These are phyloP conservation scores for Botrytis sinoallii DNA, from an alignment of 2,329 filamentous ascomycete genomes.

Conservation along the genomic window DNA sequence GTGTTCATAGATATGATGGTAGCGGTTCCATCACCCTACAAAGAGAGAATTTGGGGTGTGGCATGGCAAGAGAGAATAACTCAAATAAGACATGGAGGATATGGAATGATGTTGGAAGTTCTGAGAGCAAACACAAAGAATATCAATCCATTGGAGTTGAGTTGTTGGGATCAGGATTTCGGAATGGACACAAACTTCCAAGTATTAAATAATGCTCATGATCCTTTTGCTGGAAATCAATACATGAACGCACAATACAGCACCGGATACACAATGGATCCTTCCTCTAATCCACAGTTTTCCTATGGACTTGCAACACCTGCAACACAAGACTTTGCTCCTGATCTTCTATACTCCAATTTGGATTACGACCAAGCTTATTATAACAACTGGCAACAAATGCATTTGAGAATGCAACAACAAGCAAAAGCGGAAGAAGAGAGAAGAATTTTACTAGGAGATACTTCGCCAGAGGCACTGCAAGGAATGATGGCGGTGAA, in stretches of 20 bases:
- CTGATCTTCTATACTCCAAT: slow-evolving; percentile 7
- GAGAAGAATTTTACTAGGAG: slow-evolving; percentile 21
- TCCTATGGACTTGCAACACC: not conserved
- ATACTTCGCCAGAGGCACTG: slow-evolving; percentile 22
- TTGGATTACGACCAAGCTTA: not conserved
- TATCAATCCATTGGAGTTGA: slow-evolving; percentile 23
- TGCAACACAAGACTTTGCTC: not conserved
- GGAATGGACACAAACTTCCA: not conserved
- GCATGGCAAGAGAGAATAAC: slow-evolving; percentile 21
- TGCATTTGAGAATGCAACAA: not conserved
- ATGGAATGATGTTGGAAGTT: slow-evolving; percentile 24
- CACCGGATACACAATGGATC: not conserved
- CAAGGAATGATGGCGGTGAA: slow-evolving; percentile 23
- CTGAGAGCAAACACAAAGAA: slow-evolving; percentile 22
- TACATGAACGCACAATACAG: not conserved
- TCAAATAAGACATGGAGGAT: slow-evolving; percentile 23
- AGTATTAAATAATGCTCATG: not conserved
- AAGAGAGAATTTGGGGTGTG: slow-evolving; percentile 24
- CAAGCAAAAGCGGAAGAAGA: slow-evolving; percentile 15
- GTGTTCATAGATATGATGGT: slow-evolving; percentile 23
- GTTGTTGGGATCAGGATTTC: slow-evolving; percentile 18
- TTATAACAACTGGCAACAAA: not conserved
- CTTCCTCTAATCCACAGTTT: not conserved
- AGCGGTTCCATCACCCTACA: slow-evolving; percentile 22
- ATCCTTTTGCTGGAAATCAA: not conserved